These are phyloP conservation scores for Phycomyces nitens DNA, from an alignment of 192 early-diverging fungal genomes.

Conservation along the genomic window DNA sequence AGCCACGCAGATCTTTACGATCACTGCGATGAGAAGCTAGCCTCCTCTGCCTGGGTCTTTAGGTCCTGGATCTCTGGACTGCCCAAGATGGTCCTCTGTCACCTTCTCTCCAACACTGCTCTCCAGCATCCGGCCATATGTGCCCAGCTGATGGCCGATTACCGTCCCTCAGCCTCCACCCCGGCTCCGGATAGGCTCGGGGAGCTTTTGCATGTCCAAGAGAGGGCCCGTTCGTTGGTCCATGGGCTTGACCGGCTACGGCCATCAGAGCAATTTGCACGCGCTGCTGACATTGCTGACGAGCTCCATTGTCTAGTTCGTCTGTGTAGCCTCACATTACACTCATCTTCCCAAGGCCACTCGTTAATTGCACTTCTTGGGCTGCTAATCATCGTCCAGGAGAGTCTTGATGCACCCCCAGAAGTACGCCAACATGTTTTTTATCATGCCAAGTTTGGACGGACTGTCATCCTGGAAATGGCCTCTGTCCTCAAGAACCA, in stretches of 20 bases:
- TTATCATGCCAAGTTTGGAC: slow-evolving; percentile 17
- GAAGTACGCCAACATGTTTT: slow-evolving; percentile 28
- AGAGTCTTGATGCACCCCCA: slow-evolving; percentile 7
- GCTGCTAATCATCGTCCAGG: slow-evolving; percentile 1
- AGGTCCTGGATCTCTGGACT: slow-evolving; percentile 9
- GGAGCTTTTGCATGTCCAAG: slow-evolving; percentile 1
- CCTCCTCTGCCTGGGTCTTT: slow-evolving; percentile 1
- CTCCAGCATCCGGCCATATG: slow-evolving; percentile 9
- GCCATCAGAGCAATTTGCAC: slow-evolving; percentile 20
- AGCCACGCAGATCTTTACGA: background rate
- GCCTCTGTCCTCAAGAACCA: slow-evolving; percentile 17
- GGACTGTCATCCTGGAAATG: slow-evolving; percentile 23
- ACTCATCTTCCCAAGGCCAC: background rate
- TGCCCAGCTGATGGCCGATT: background rate
- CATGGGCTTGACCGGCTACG: slow-evolving; percentile 14
- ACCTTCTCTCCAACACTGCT: slow-evolving; percentile 13
- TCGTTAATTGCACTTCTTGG: slow-evolving; percentile 1
- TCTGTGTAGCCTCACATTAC: background rate
- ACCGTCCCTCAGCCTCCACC: background rate
- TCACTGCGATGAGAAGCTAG: background rate
- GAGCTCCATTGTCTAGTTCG: background rate
- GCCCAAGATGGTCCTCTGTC: slow-evolving; percentile 15
- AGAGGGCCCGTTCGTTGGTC: slow-evolving; percentile 1
- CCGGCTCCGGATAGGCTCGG: background rate
- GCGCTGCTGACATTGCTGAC: slow-evolving; percentile 15